Evolutionary conservation across 176 grass and related monocot genomes (phyloP).

Genomic region (Bothriochloa decipiens): DNA sequence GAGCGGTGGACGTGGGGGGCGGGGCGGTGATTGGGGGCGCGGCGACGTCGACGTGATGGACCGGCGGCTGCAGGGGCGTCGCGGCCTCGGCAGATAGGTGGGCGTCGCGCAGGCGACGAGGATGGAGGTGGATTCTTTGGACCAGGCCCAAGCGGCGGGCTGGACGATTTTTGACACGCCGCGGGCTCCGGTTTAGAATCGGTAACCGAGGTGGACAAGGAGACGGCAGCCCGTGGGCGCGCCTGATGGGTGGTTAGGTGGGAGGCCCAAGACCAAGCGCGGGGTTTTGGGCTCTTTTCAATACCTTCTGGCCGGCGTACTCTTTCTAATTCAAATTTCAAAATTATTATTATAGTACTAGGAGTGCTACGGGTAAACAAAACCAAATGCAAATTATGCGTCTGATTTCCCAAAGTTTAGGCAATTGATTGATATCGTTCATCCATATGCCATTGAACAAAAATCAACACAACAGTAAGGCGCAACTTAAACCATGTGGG

Average conservation of each 20-base stretch:
- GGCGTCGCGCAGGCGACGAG: background rate
- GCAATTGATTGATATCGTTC: too few species aligned
- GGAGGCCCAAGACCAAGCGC: background rate
- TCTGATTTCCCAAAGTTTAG: too few species aligned
- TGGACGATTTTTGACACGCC: background rate
- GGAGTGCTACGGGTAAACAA: background rate
- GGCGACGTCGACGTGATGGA: background rate
- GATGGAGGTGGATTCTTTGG: background rate
- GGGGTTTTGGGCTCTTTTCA: background rate
- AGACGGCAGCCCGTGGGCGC: background rate
- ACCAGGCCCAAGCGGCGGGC: background rate
- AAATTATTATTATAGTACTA: background rate
- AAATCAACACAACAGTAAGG: too few species aligned
- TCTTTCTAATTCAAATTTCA: background rate
- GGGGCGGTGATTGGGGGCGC: background rate
- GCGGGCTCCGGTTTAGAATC: background rate
- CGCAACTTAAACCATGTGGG: too few species aligned
- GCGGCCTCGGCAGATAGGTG: background rate
- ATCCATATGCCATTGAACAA: too few species aligned
- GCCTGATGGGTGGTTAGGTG: background rate
- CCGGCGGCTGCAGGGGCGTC: background rate
- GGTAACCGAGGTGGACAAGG: background rate
- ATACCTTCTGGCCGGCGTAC: background rate
- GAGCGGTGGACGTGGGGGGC: background rate
- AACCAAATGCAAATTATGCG: background rate